phyloP scores from a whole-genome alignment of 2,329 filamentous ascomycete species.

The Hymenoscyphus scutula region DNA sequence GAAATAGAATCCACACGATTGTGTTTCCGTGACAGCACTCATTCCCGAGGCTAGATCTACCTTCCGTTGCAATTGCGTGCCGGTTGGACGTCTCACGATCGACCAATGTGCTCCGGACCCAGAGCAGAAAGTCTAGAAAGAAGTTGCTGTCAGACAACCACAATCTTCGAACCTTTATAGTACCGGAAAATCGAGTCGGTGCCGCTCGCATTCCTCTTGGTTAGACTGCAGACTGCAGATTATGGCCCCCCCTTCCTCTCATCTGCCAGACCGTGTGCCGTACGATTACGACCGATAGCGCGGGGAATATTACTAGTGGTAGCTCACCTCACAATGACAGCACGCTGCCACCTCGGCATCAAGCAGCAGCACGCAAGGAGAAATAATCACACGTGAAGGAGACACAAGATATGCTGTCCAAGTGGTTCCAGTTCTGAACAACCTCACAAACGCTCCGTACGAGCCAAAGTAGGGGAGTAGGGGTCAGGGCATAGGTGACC shows the following conservation, averaged over 20 bases:
- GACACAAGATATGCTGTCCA: background rate
- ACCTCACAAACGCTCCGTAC: background rate
- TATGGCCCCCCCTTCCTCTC: background rate
- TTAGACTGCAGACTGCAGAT: background rate
- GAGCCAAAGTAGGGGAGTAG: background rate
- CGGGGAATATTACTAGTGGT: background rate
- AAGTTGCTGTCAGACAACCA: background rate
- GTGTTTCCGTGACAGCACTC: conserved; percentile 1
- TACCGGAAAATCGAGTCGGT: background rate
- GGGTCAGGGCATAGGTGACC: background rate
- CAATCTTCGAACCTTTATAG: background rate
- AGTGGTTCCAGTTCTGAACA: background rate
- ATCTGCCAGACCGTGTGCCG: background rate
- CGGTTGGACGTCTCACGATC: background rate
- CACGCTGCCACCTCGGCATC: background rate
- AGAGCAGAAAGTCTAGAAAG: background rate
- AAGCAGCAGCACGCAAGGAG: background rate
- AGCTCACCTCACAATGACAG: too few species aligned
- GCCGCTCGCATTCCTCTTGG: background rate
- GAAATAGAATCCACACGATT: conserved; percentile 22
- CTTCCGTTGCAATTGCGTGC: background rate
- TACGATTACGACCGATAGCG: conserved; percentile 3
- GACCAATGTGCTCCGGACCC: background rate
- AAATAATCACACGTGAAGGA: background rate
- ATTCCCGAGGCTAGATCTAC: conserved; percentile 1